Evolutionary conservation across 176 grass and related monocot species (phyloP), one percentile per base, ranked within the genome.

Genomic region (Aegilops umbellulata): DNA sequence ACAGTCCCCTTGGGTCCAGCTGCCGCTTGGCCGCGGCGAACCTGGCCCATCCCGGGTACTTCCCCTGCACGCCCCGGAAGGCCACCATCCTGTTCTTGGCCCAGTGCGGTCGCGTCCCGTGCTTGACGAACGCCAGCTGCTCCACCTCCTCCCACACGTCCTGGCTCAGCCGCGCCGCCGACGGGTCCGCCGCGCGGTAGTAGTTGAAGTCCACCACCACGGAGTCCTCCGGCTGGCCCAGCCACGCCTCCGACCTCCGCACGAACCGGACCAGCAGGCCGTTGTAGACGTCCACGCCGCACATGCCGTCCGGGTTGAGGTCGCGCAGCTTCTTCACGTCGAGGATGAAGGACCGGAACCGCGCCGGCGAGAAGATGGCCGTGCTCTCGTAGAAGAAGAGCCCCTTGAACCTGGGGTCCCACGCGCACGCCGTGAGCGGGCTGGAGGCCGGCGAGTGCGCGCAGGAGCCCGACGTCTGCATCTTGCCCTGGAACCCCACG

Each of bases 131-230:
- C 39, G 96, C 96, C 79, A 98, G 84, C 89, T 98, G 96, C 85
- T 95, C 93, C 66, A 95, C 92, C 92, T 95, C 93, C 86, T 98
- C 96, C 93, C 90, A 92, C 74, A 94, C 75, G 83, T 98, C 96
- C 86, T 84, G 74, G 79, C 83, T 79, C 16, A 95, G 84, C 74
- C 93, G 81, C 12, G 92, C 86, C 60, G 82, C 32, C 29, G 81
- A 66, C 25, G 86, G 80, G 30, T 94, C 79, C 0, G 87, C 62
- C 9, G 96, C 84, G 44, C 96, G 89, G 35, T 94, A 94, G 85
- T 98, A 98, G 88, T 98, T 98, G 84, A 98, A 95, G 81, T 98
- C 93, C 74, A 95, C 69, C 31, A 91, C 93, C 5, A 98, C 93
- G 1, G 91, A 82, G 89, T 98, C 93, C 90, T 98, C 93, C 2